Conservation (phyloP, 2,329 filamentous ascomycete species). For the Claviceps arundinis region DNA sequence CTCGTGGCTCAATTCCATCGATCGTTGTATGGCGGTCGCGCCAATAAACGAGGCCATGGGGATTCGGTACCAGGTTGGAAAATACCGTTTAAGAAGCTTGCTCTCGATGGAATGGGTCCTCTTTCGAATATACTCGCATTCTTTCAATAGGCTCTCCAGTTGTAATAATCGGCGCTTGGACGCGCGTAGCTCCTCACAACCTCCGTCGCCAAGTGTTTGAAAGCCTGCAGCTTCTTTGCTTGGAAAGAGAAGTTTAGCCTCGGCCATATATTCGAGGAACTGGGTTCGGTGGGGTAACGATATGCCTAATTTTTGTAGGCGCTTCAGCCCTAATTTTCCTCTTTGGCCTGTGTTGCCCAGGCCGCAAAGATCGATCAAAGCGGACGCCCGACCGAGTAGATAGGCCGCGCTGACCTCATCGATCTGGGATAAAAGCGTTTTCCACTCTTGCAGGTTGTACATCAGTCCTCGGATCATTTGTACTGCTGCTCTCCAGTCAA, state of each 20-base stretch:
- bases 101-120: constrained; percentile 20
- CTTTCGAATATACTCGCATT: constrained; percentile 16
- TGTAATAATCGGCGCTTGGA: constrained; percentile 18
- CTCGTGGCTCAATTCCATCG: constrained; percentile 13
- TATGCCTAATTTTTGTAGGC: constrained; percentile 15
- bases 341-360: constrained; percentile 7
- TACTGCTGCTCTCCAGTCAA: constrained; percentile 27
- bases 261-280: constrained; percentile 13
- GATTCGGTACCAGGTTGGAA: constrained; percentile 15
- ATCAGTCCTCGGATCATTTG: constrained; percentile 18
- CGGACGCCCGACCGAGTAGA: constrained; percentile 19
- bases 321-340: constrained; percentile 4
- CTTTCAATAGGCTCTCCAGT: constrained; percentile 21
- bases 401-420: constrained; percentile 12
- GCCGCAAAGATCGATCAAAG: constrained; percentile 25
- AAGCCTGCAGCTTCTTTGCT: neutral
- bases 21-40: constrained; percentile 9
- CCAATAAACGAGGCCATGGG: constrained; percentile 18
- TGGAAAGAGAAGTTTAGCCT: constrained; percentile 7
- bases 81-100: constrained; percentile 19
- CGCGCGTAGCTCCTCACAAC: neutral
- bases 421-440: constrained; percentile 12
- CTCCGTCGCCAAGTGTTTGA: neutral
- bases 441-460: constrained; percentile 14
- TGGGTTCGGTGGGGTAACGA: constrained; percentile 9